Conservation (phyloP, 164 flowering plant species). For the Buxus sempervirens region DNA sequence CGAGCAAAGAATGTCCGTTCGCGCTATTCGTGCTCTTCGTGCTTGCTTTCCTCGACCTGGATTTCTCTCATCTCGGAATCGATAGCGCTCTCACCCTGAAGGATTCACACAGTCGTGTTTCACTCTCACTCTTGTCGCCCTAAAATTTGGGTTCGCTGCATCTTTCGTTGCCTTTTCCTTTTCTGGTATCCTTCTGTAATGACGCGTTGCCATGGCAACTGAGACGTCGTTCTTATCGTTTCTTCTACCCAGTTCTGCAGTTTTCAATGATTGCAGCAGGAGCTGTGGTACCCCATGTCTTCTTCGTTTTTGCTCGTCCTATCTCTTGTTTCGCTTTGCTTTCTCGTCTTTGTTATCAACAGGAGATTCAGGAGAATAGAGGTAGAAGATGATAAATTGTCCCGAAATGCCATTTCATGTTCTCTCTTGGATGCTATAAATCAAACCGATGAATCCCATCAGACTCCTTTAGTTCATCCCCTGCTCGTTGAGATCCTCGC, state of each 20-base stretch:
- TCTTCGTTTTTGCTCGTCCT: conserved; percentile 17
- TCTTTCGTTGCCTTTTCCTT: conserved; percentile 2
- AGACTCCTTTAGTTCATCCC: conserved; percentile 20
- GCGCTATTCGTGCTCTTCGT: no score
- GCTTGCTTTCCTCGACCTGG: no score
- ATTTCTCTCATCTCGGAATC: no score
- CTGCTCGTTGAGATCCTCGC: conserved; percentile 50
- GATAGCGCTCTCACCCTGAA: no score
- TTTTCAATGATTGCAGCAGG: conserved; percentile 2
- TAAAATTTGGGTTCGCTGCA: no score
- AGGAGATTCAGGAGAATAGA: conserved; percentile 15
- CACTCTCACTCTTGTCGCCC: no score
- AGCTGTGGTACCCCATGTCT: conserved; percentile 18
- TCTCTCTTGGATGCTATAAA: conserved; percentile 2
- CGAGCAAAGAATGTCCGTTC: no score
- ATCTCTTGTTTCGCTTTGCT: conserved; percentile 18
- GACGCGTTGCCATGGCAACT: conserved; percentile 43
- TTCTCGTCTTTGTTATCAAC: conserved; percentile 25
- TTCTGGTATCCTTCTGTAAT: conserved; percentile 2
- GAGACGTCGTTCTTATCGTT: not conserved
- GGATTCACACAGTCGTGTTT: no score
- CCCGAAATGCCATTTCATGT: conserved; percentile 14
- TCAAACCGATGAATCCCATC: conserved; percentile 2
- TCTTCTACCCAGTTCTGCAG: not conserved
- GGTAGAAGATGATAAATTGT: conserved; percentile 9